Percentiles rank a stretch among this genome's conserved stretches.
These are phyloP conservation scores for Brassica balearica DNA, from an alignment of 441 rosid species.

Conservation along the genomic window DNA sequence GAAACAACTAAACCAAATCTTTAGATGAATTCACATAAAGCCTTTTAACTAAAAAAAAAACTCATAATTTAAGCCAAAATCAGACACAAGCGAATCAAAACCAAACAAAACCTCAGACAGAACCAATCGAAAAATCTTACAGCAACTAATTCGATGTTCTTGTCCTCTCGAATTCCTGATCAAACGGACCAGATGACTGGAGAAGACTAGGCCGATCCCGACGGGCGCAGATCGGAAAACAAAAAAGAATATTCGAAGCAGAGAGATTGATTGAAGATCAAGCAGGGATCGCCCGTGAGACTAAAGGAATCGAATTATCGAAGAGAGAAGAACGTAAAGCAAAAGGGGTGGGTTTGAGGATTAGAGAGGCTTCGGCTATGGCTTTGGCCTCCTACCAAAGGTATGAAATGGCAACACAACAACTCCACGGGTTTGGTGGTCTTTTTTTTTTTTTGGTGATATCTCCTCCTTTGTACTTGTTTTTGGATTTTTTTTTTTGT, in stretches of 20 bases:
- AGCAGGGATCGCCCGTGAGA: neutral
- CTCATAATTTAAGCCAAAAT: neutral
- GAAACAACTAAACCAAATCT: no score
- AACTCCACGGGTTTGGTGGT: constrained; percentile 43
- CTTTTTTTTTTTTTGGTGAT: neutral
- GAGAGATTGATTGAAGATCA: constrained; percentile 11
- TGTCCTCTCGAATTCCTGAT: neutral
- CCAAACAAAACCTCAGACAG: constrained; percentile 17
- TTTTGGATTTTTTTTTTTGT: neutral
- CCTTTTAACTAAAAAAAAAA: neutral
- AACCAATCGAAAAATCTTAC: constrained; percentile 8
- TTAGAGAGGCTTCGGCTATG: constrained; percentile 28
- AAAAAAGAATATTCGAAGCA: neutral
- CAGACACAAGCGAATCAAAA: constrained; percentile 1
- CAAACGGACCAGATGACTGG: constrained; percentile 30
- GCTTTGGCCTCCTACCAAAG: constrained; percentile 17
- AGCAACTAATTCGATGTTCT: neutral
- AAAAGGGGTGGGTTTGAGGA: constrained; percentile 9
- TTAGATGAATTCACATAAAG: constrained; percentile 22
- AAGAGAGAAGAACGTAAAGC: constrained; percentile 40
- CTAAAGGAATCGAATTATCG: constrained; percentile 24
- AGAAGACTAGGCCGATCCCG: constrained; percentile 33
- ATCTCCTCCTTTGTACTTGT: neutral
- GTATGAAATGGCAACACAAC: constrained; percentile 38
- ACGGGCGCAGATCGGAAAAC: neutral